Base-by-base conservation (phyloP, 129 eudicot species). In the Mikania micrantha region DNA sequence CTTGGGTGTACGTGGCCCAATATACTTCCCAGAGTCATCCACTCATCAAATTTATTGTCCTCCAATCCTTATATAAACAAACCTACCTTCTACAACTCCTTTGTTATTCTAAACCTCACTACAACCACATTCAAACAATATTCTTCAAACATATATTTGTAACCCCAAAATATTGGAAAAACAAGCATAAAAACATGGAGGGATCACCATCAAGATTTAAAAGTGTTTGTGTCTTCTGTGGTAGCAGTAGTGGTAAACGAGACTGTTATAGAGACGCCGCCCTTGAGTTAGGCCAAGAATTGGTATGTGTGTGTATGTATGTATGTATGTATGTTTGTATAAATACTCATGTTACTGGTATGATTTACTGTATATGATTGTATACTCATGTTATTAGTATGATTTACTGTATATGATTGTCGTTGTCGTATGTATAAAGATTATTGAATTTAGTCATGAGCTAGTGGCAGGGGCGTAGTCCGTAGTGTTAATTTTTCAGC, bases 221-320 rank as follows among this genome's bases (percentile, higher is more conserved):
- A 71, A 79, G 82, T 36, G 87, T 87, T 6, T 87, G 95, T 71
- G 95, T 82, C 9, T 84, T 81, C 54, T 83, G 94, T 62, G 89
- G 94, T 17, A 86, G 94, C 42, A 83, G 94, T 62, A 58, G 83
- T 19, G 95, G 95, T 15, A 87, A 84, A 61, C 79, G 81, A 66
- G 81, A 74, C 20, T 81, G 87, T 62, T 87, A 87, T 59, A 79
- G 35, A 70, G 90, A 84, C 52, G 95, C 95, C 39, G 95, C 95
- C 31, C 79, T 79, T 64, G 80, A 84, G 24, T 39, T 87, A 36
- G 95, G 84, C 65, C 81, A 77, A 77, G 85, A 87, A 70, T 72
- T 87, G 87, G 95, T 87, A 60, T 34, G 49, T 71, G 3, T 34
- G 21, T 64, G 27, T n/a, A n/a, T n/a, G n/a, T n/a, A n/a, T n/a